These are phyloP conservation scores for Bipolaris bicolor DNA, from an alignment of 2,329 filamentous ascomycete species.

Conservation along the genomic window DNA sequence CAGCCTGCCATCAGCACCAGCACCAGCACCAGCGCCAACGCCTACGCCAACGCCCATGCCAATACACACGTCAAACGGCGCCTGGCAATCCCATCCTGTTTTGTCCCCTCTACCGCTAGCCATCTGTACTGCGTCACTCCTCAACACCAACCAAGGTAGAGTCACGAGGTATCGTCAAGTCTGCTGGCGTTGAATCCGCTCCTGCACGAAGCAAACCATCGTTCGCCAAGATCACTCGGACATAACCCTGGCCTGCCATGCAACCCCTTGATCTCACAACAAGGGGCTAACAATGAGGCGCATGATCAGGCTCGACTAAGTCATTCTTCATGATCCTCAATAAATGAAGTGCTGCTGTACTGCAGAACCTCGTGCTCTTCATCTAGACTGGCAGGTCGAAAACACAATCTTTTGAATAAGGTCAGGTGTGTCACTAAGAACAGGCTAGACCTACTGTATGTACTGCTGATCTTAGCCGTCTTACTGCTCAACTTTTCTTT, in stretches of 20 bases:
- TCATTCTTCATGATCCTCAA: background rate
- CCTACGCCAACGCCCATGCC: background rate
- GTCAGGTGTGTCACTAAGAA: slow-evolving; percentile 7
- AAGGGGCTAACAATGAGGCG: background rate
- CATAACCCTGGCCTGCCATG: background rate
- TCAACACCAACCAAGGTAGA: slow-evolving; percentile 18
- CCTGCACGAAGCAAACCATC: slow-evolving; percentile 3
- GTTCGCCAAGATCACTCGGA: background rate
- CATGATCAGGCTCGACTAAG: slow-evolving; percentile 3
- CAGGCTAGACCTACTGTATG: background rate
- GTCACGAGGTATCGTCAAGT: slow-evolving; percentile 26
- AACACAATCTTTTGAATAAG: slow-evolving; percentile 1
- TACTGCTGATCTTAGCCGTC: background rate
- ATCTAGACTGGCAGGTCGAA: background rate
- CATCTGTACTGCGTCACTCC: slow-evolving; percentile 16
- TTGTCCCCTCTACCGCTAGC: background rate
- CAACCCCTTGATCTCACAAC: slow-evolving; percentile 1
- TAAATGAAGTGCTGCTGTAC: slow-evolving; percentile 5
- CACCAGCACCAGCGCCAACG: background rate
- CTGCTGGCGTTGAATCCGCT: slow-evolving; percentile 2
- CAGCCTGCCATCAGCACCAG: background rate
- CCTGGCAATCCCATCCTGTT: background rate
- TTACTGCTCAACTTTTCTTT: background rate
- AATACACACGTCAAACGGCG: background rate
- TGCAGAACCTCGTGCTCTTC: slow-evolving; percentile 4